Conservation (phyloP, 176 grass and related monocot genomes). For the Phragmites australis region DNA sequence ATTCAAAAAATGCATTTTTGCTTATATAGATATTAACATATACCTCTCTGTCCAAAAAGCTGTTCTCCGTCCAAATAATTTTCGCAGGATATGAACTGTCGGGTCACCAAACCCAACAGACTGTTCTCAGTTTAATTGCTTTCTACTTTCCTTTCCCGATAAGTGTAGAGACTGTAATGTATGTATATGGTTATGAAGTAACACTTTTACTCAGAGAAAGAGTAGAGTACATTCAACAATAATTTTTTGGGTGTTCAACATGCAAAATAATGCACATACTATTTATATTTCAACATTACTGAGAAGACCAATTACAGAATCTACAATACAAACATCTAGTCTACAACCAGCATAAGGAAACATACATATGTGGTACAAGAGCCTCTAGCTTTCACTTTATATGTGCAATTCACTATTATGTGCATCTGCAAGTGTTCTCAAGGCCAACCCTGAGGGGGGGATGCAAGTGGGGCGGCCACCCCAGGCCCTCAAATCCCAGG, state of each 20-base stretch:
- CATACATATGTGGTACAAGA: slow-evolving; percentile 35
- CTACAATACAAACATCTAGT: slow-evolving; percentile 24
- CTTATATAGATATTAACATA: slow-evolving; percentile 41
- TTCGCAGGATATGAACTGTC: neutral
- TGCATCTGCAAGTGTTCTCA: slow-evolving; percentile 44
- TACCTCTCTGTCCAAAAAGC: neutral
- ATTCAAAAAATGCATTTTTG: slow-evolving; percentile 11
- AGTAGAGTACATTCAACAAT: neutral
- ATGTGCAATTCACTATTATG: slow-evolving; percentile 32
- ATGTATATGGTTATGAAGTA: neutral
- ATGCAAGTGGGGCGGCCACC: no score
- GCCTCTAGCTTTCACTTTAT: slow-evolving; percentile 38
- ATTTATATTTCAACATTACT: neutral
- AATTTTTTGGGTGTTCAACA: neutral
- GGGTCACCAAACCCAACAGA: neutral
- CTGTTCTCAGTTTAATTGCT: neutral
- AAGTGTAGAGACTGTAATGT: slow-evolving; percentile 7
- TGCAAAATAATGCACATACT: slow-evolving; percentile 10
- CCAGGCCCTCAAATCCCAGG: no score
- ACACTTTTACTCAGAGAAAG: neutral
- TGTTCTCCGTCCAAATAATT: slow-evolving; percentile 4
- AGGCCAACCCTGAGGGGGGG: no score
- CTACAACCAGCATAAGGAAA: slow-evolving; percentile 31
- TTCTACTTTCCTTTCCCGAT: slow-evolving; percentile 1
- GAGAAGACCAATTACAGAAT: neutral